Percentiles rank a stretch among this genome's conserved stretches.
Evolutionary conservation across 208 protist genomes (phyloP).

Genomic region (Acanthamoeba healyi): DNA sequence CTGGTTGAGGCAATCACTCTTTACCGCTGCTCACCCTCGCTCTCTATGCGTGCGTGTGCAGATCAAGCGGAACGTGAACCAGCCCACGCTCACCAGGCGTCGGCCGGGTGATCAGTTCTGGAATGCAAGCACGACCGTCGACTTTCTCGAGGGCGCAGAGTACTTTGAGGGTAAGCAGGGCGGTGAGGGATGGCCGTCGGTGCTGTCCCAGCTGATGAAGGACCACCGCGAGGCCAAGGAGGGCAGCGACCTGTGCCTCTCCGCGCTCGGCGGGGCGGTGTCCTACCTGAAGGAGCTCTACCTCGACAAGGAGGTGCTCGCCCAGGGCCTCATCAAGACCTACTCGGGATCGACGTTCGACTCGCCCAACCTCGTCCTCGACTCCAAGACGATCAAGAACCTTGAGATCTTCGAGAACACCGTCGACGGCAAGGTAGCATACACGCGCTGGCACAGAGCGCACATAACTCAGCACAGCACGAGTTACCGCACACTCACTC

Average conservation of each 20-base stretch:
- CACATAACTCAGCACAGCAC: no score
- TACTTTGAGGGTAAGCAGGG: neutral
- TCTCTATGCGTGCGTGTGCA: neutral
- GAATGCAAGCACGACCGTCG: neutral
- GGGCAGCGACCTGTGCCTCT: neutral
- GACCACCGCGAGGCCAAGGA: neutral
- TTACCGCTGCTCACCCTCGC: neutral
- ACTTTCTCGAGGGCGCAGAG: neutral
- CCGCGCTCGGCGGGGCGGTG: constrained; percentile 80
- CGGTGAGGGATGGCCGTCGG: neutral
- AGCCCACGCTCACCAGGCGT: constrained; percentile 17
- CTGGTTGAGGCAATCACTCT: neutral
- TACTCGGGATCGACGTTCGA: neutral
- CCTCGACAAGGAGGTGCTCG: constrained; percentile 76
- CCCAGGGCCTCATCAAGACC: constrained; percentile 36
- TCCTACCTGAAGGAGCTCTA: constrained; percentile 80
- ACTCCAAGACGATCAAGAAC: constrained; percentile 53
- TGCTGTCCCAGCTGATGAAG: neutral
- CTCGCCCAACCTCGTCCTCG: constrained; percentile 32
- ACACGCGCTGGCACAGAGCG: neutral
- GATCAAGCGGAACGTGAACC: constrained; percentile 21
- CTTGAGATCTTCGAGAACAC: constrained; percentile 61
- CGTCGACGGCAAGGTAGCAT: constrained; percentile 24
- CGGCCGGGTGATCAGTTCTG: constrained; percentile 14
- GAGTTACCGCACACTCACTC: no score